Base-by-base conservation (phyloP, 306 rosid species). In the Trifolium fragiferum region DNA sequence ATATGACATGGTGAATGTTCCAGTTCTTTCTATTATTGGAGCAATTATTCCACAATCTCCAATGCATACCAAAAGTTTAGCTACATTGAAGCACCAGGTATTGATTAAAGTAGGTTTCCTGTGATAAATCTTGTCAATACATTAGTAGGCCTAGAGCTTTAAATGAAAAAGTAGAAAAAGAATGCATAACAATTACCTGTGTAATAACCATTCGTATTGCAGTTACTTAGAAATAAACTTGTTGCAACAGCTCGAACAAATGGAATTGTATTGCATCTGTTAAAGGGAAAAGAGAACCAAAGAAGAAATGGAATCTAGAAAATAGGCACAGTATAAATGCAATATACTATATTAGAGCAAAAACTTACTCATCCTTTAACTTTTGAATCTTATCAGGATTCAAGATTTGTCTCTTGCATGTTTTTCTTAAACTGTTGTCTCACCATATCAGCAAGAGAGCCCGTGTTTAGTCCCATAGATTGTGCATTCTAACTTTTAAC, bases 41-140 rank as follows among this genome's bases (percentile, higher is more conserved):
- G 93, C 96, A 35, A 87, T 87, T 73, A 81, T 90, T 78, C 97
- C 97, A 38, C 97, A 90, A 76, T 90, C 97, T 76, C 96, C 96
- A 35, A 90, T 90, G 96, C 96, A 90, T 77, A 90, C 92, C 27
- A 90, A 81, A 81, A 82, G 90, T 73, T 78, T 90, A 81, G 97
- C 97, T 73, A 90, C 97, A 59, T 72, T 89, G 67, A 90, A 90
- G 78, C 97, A 89, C 76, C 92, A 85, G 97, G 97, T 91, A 72
- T 43, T 4, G 32, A 43, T 50, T 50, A 19, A 53, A 53, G 59
- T 19, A 19, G 25, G 7, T 53, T 53, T 53, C 6, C 0, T 8
- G 58, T 18, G 58, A 18, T 18, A 18, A 51, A 18, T 16, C 6
- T 51, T 51, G 23, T 1, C 21, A 2, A 16, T 16, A 7, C 58